Evolutionary conservation across 1,284 basidiomycete species (phyloP), one percentile per base, ranked within the genome.

Genomic region (Leccinum insigne): DNA sequence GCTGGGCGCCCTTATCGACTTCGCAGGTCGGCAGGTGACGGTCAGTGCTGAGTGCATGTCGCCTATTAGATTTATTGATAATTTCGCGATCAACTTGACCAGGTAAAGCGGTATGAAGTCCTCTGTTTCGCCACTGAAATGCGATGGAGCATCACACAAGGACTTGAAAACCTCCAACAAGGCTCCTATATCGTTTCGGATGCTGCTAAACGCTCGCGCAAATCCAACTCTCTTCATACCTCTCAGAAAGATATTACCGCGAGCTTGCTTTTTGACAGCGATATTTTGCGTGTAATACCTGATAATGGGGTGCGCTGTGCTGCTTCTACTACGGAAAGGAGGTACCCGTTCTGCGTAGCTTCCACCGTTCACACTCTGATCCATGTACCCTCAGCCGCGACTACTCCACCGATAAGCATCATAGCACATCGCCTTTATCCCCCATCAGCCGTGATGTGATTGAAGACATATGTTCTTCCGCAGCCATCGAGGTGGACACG

Each of bases 31-130:
- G 47, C 73, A 74, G 38, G 58, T 77, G 60, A 77, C 69, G 14
- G 73, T 77, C 44, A 60, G 72, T 66, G 7, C 5, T 8, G 0
- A 8, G n/a, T 26, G 2, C 40, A 6, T 38, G 2, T 61, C 7
- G 2, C 7, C 9, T n/a, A 13, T 54, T 16, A 14, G 8, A 54
- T 26, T 26, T 29, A 9, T 23, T n/a, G 26, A 26, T 32, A 5
- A 3, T 60, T 26, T 44, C 21, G 21, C 58, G 35, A 60, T 60
- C 35, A 49, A 40, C 18, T 60, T 40, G 56, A 35, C 56, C 18
- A 73, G 74, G 70, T 75, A 26, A 74, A 70, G 26, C 69, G 58
- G 1, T 77, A 77, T 61, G 75, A 77, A 61, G 70, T 74, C 18
- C 26, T 74, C 40, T 77, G 75, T 59, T 76, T 76, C 14, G 73